Percentiles rank a stretch among this genome's conserved stretches.
Evolutionary conservation across 352 stramenopile species (phyloP).

Genomic region (Plasmopara muralis): DNA sequence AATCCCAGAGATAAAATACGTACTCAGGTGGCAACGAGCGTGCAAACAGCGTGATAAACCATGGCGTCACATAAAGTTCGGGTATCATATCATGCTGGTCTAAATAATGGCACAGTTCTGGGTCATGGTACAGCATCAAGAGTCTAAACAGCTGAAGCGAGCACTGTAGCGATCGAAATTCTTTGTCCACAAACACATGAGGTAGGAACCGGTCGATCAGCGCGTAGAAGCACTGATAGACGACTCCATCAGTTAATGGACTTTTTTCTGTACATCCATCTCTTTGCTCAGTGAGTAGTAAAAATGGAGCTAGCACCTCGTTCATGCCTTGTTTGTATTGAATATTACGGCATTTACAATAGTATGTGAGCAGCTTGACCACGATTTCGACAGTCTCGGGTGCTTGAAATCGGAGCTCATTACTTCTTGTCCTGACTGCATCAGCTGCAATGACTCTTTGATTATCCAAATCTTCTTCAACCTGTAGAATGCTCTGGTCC

Average conservation of each 20-base stretch:
- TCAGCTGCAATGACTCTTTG: constrained; percentile 88
- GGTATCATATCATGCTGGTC: constrained; percentile 90
- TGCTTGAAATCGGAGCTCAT: constrained; percentile 71
- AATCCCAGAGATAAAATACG: constrained; percentile 87
- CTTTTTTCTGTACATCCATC: constrained; percentile 19
- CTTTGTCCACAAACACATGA: constrained; percentile 83
- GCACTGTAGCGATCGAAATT: constrained; percentile 89
- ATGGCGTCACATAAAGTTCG: constrained; percentile 90
- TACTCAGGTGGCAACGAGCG: constrained; percentile 63
- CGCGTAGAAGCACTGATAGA: constrained; percentile 87
- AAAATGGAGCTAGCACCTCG: constrained; percentile 89
- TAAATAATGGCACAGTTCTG: constrained; percentile 77
- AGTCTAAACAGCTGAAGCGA: constrained; percentile 89
- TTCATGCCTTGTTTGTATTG: constrained; percentile 94
- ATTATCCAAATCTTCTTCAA: constrained; percentile 85
- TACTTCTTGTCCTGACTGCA: constrained; percentile 71
- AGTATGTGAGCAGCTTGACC: constrained; percentile 86
- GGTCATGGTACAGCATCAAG: constrained; percentile 90
- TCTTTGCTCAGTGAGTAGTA: constrained; percentile 53
- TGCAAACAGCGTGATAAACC: constrained; percentile 93
- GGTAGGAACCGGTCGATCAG: constrained; percentile 86
- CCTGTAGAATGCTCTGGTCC: constrained; percentile 62
- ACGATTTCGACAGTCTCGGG: constrained; percentile 70
- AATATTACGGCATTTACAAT: constrained; percentile 87
- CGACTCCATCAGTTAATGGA: constrained; percentile 47